phyloP scores from a whole-genome alignment of 192 early-diverging fungal genomes.

The Mortierella claussenii region DNA sequence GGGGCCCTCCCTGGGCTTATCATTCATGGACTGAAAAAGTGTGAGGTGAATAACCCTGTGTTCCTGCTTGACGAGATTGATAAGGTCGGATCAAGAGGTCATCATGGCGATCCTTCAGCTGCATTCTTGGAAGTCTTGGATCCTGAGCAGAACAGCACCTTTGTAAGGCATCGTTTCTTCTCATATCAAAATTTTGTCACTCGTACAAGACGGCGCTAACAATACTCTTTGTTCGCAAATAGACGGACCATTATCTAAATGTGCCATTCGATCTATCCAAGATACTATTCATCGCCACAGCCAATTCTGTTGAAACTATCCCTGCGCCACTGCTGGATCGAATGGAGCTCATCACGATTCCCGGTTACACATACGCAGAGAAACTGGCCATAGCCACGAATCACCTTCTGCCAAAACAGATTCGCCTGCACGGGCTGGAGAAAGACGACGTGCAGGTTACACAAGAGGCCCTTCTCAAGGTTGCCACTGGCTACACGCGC shows the following conservation, averaged over 20 bases:
- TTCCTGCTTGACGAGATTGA: slow-evolving; percentile 89
- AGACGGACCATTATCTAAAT: slow-evolving; percentile 83
- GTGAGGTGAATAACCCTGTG: slow-evolving; percentile 82
- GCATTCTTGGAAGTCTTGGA: slow-evolving; percentile 89
- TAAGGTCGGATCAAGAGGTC: slow-evolving; percentile 73
- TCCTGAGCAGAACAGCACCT: slow-evolving; percentile 86
- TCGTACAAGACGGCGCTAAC: not conserved
- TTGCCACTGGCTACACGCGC: slow-evolving; percentile 79
- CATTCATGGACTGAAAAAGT: slow-evolving; percentile 75
- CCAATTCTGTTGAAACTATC: slow-evolving; percentile 82
- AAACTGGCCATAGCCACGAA: slow-evolving; percentile 80
- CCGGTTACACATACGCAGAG: slow-evolving; percentile 87
- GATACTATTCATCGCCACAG: slow-evolving; percentile 88
- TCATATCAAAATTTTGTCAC: not conserved
- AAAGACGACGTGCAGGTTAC: slow-evolving; percentile 59
- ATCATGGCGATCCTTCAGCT: slow-evolving; percentile 81
- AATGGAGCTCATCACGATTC: slow-evolving; percentile 83
- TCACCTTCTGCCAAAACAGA: slow-evolving; percentile 83
- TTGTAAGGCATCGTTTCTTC: slow-evolving; percentile 46
- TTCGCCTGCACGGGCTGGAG: slow-evolving; percentile 68
- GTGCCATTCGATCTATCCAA: slow-evolving; percentile 70
- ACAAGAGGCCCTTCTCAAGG: slow-evolving; percentile 64
- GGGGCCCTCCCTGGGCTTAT: slow-evolving; percentile 86
- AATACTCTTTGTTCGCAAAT: not conserved
- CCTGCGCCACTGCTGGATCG: slow-evolving; percentile 83